phyloP scores from a whole-genome alignment of 2,329 filamentous ascomycete species.

The Gaeumannomyces tritici region DNA sequence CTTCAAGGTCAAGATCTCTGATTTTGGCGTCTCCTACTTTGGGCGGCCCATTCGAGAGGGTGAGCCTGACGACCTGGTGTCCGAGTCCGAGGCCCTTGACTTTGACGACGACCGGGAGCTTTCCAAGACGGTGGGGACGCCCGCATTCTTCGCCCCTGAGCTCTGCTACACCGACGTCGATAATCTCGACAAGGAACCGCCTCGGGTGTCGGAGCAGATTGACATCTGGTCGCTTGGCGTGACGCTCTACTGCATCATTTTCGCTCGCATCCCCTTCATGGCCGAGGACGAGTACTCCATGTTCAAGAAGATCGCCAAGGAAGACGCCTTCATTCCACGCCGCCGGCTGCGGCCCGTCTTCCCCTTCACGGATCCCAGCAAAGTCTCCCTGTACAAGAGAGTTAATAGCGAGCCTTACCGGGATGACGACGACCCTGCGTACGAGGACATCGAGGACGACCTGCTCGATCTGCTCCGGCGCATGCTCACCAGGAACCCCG shows the following conservation, averaged over 20 bases:
- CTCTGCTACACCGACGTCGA: slow-evolving; percentile 80
- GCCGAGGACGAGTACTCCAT: slow-evolving; percentile 87
- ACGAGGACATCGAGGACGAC: slow-evolving; percentile 76
- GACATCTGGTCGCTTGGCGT: slow-evolving; percentile 97
- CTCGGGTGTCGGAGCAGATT: slow-evolving; percentile 82
- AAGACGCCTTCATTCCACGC: slow-evolving; percentile 82
- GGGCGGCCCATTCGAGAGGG: slow-evolving; percentile 78
- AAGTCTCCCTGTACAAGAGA: slow-evolving; percentile 45
- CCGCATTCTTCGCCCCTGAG: slow-evolving; percentile 95
- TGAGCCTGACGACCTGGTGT: slow-evolving; percentile 64
- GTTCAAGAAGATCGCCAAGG: slow-evolving; percentile 83
- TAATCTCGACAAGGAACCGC: slow-evolving; percentile 53
- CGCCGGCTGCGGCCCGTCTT: slow-evolving; percentile 71
- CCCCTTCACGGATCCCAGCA: slow-evolving; percentile 45
- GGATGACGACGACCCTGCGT: slow-evolving; percentile 67
- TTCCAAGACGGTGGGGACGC: slow-evolving; percentile 96
- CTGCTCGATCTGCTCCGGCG: slow-evolving; percentile 69
- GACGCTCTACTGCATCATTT: slow-evolving; percentile 91
- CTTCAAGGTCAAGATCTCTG: slow-evolving; percentile 90
- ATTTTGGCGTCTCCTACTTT: slow-evolving; percentile 97
- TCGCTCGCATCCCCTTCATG: slow-evolving; percentile 85
- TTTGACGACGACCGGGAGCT: slow-evolving; percentile 90
- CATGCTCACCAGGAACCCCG: slow-evolving; percentile 82
- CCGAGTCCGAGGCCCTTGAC: slow-evolving; percentile 75
- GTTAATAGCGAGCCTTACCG: slow-evolving; percentile 59